These are phyloP conservation scores for Triticum urartu DNA, from an alignment of 176 grass and related monocot species.

Conservation along the genomic window DNA sequence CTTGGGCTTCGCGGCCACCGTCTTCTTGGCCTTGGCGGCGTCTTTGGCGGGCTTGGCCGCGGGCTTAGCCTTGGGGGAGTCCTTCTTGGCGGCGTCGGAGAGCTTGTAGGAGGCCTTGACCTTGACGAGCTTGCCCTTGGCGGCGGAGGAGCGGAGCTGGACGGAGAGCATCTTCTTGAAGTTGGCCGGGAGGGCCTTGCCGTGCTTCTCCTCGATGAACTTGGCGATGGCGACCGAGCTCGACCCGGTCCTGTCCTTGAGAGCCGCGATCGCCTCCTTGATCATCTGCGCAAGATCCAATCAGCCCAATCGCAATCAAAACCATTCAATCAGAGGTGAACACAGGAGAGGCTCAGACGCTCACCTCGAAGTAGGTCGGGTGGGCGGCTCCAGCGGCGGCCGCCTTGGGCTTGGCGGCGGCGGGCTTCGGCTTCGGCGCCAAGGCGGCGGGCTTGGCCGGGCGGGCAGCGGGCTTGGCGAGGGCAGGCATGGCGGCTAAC, in stretches of 20 bases:
- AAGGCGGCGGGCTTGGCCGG: neutral
- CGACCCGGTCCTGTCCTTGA: constrained; percentile 85
- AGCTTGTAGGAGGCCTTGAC: constrained; percentile 99
- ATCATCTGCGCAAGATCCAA: constrained; percentile 61
- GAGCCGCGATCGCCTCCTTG: constrained; percentile 65
- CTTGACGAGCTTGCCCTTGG: constrained; percentile 92
- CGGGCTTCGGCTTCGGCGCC: constrained; percentile 39
- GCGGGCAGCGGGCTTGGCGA: constrained; percentile 25
- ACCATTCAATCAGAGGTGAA: neutral
- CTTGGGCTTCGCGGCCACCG: constrained; percentile 29
- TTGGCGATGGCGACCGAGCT: constrained; percentile 82
- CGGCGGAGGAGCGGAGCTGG: constrained; percentile 45
- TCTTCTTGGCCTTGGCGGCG: neutral
- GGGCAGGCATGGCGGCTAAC: constrained; percentile 32
- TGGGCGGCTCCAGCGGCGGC: constrained; percentile 26
- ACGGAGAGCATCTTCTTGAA: constrained; percentile 79
- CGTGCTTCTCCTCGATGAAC: constrained; percentile 77
- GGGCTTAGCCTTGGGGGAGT: constrained; percentile 25
- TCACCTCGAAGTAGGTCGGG: constrained; percentile 70
- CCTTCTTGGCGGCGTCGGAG: constrained; percentile 58
- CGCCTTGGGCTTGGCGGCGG: constrained; percentile 47
- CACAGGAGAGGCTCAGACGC: rapidly evolving
- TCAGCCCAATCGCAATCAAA: neutral
- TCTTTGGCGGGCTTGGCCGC: constrained; percentile 26
- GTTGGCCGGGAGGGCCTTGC: constrained; percentile 57